Base-by-base conservation (phyloP, 164 flowering plant species). In the Akebia trifoliata region DNA sequence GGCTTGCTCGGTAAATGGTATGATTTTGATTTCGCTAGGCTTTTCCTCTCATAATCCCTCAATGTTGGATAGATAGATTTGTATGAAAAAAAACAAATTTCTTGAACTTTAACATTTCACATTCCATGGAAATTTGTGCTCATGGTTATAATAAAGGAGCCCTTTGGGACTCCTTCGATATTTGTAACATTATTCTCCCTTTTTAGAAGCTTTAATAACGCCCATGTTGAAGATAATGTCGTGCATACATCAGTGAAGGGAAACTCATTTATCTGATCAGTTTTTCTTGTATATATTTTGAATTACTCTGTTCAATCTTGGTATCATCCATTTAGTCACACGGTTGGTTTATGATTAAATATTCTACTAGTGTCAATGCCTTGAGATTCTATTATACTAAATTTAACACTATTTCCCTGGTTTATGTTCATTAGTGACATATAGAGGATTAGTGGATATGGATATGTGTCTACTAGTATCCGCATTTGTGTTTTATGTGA, bases 71-170 rank as follows among this genome's bases (percentile, higher is more conserved):
- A 50, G 56, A 28, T 67, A 32, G 28, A 35, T 56, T 21, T 68
- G 64, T 64, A 64, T 61, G 47, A 51, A 60, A 60, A 48, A 39
- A 42, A 40, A 43, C 35, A 12, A 11, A 29, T n/a, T 28, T 59
- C 50, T 36, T 46, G 39, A 40, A 21, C 46, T 30, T 60, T 62
- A 53, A 29, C 54, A 47, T 53, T 54, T 40, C 26, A 14, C 37
- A 6, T 54, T 54, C 59, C 52, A 14, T 9, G 46, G 45, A 32
- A 39, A 31, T 24, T 62, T 44, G 36, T 36, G 35, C 22, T 58
- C 59, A 26, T 50, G 29, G 25, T 39, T 32, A 37, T 46, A 29
- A 36, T 52, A 54, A 61, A 37, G 29, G 54, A 32, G 25, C n/a
- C 43, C 47, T 35, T 9, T 50, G 32, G 6, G 21, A 39, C 28